A percentile compares a stretch with the other conserved stretches of the same genome.
Conservation (phyloP, 805 yeast genomes). For the Pichia eremophila region DNA sequence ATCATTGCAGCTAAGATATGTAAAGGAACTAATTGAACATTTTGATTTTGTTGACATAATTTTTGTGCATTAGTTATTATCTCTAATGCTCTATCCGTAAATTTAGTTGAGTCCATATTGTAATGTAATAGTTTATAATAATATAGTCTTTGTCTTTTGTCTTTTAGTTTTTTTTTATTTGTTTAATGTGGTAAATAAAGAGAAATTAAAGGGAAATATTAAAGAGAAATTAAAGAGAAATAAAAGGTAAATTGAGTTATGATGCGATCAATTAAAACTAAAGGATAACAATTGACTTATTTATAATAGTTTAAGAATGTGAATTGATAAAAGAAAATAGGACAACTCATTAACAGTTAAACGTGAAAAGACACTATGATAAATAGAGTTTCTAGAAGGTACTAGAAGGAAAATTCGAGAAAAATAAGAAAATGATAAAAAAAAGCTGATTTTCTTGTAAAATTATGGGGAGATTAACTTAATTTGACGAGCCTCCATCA, state of each 20-base stretch:
- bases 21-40: conserved; percentile 77
- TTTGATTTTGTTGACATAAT: conserved; percentile 76
- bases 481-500: neutral
- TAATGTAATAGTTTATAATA: no score
- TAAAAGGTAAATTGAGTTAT: neutral
- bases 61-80: conserved; percentile 72
- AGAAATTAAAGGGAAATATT: neutral
- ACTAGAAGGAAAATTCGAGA: neutral
- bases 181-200: neutral
- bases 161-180: neutral
- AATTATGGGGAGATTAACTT: neutral
- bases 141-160: no score
- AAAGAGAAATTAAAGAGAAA: neutral
- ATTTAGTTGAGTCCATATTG: conserved; percentile 60
- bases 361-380: neutral
- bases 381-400: neutral
- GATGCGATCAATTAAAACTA: no score
- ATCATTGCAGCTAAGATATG: conserved; percentile 91
- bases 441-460: no score
- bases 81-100: conserved; percentile 87
- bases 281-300: no score
- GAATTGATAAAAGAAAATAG: no score
- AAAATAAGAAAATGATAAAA: neutral
- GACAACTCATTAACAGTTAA: no score
- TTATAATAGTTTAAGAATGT: neutral